Percentiles rank a stretch among this genome's conserved stretches.
phyloP scores from a whole-genome alignment of 23 red algal species.

The Gracilaria domingensis region DNA sequence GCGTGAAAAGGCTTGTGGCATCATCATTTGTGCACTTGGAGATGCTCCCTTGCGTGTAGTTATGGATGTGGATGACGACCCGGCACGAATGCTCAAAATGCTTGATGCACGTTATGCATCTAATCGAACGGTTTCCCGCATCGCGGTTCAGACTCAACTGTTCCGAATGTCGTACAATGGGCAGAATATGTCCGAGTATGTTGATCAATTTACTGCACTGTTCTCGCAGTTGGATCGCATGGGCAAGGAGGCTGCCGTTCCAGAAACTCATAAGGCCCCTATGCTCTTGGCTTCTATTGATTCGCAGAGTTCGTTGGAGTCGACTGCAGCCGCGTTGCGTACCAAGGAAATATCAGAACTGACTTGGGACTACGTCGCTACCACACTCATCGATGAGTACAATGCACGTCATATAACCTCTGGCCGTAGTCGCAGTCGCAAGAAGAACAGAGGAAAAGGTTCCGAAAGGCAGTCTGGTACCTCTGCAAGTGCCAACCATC shows the following conservation, averaged over 20 bases:
- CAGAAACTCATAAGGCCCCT: slow-evolving; percentile 35
- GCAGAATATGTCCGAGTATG: slow-evolving; percentile 45
- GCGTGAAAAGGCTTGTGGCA: neutral
- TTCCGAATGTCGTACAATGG: slow-evolving; percentile 37
- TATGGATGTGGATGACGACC: slow-evolving; percentile 19
- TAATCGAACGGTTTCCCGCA: slow-evolving; percentile 32
- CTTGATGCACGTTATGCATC: slow-evolving; percentile 41
- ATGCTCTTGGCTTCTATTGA: slow-evolving; percentile 28
- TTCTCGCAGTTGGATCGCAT: slow-evolving; percentile 37
- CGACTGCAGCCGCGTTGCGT: slow-evolving; percentile 29
- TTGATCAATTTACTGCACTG: slow-evolving; percentile 29
- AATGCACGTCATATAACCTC: slow-evolving; percentile 2
- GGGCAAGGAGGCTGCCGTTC: slow-evolving; percentile 31
- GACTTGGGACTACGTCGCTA: slow-evolving; percentile 40
- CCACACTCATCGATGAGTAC: slow-evolving; percentile 44
- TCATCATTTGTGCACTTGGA: slow-evolving; percentile 2
- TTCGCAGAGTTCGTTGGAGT: slow-evolving; percentile 1
- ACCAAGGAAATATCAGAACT: slow-evolving; percentile 34
- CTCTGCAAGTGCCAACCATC: neutral
- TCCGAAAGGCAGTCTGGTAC: neutral
- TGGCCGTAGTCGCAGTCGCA: neutral
- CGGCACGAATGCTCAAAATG: slow-evolving; percentile 5
- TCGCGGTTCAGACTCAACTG: slow-evolving; percentile 31
- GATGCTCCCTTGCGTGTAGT: slow-evolving; percentile 19
- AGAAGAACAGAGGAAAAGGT: neutral